Conservation (phyloP, 2,329 filamentous ascomycete genomes). For the Ophiostoma himal-ulmi region DNA sequence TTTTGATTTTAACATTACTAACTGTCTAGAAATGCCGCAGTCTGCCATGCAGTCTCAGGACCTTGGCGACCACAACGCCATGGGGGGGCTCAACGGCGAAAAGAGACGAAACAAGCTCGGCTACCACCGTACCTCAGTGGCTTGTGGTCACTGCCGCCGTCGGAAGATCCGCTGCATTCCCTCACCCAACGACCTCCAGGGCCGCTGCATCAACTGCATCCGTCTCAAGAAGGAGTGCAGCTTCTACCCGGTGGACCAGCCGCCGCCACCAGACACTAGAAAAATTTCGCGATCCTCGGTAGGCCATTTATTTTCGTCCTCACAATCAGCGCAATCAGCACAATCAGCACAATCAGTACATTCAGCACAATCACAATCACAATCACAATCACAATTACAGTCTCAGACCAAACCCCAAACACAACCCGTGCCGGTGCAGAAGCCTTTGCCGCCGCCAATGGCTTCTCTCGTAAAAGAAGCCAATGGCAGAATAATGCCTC, state of each 20-base stretch:
- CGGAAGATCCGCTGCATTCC: slow-evolving; percentile 90
- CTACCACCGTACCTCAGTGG: slow-evolving; percentile 91
- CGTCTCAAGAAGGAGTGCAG: slow-evolving; percentile 90
- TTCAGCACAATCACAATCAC: not conserved
- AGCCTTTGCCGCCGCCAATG: slow-evolving; percentile 42
- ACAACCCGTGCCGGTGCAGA: slow-evolving; percentile 1
- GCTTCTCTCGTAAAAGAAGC: slow-evolving; percentile 35
- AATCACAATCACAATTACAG: not conserved
- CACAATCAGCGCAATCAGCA: not conserved
- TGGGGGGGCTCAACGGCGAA: slow-evolving; percentile 32
- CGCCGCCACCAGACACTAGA: slow-evolving; percentile 47
- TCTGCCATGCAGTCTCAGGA: not conserved
- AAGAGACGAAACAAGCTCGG: slow-evolving; percentile 81
- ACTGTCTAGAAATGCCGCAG: not conserved
- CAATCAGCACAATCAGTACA: not conserved
- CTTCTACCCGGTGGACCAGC: slow-evolving; percentile 83
- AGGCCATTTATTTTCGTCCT: slow-evolving; percentile 26
- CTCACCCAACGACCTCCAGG: slow-evolving; percentile 63
- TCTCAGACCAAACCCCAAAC: not conserved
- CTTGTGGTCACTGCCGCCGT: slow-evolving; percentile 85
- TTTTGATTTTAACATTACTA: not conserved
- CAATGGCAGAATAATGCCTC: slow-evolving; percentile 1
- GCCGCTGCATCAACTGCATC: slow-evolving; percentile 87
- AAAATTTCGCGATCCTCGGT: slow-evolving; percentile 40
- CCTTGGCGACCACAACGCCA: slow-evolving; percentile 27